A percentile compares a stretch with the other conserved stretches of the same genome.
These are phyloP conservation scores for Cucurbita argyrosperma DNA, from an alignment of 306 rosid genomes.

Conservation along the genomic window DNA sequence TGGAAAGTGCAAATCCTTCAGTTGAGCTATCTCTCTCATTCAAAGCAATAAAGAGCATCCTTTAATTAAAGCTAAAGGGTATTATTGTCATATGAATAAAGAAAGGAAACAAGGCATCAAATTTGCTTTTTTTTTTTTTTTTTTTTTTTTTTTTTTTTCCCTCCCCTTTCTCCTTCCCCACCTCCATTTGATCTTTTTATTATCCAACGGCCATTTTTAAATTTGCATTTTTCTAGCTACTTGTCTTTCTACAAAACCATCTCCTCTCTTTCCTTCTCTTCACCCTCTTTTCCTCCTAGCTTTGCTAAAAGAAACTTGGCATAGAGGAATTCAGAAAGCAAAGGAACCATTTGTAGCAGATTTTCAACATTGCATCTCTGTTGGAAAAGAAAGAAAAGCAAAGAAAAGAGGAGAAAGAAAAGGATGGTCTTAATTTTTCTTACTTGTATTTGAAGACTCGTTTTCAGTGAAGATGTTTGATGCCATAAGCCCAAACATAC, in stretches of 20 bases:
- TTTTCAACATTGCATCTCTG: slow-evolving; percentile 26
- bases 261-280: slow-evolving; percentile 10
- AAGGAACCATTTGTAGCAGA: slow-evolving; percentile 22
- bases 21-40: slow-evolving; percentile 11
- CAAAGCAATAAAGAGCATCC: slow-evolving; percentile 56
- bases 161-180: slow-evolving; percentile 34
- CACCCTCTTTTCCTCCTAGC: slow-evolving; percentile 24
- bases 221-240: slow-evolving; percentile 8
- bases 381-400: slow-evolving; percentile 28
- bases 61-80: slow-evolving; percentile 75
- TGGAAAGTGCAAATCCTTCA: slow-evolving; percentile 46
- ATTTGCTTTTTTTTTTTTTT: slow-evolving; percentile 25
- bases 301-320: slow-evolving; percentile 39
- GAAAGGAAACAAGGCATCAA: slow-evolving; percentile 32
- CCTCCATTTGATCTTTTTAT: slow-evolving; percentile 58
- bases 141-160: slow-evolving; percentile 12
- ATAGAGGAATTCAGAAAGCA: slow-evolving; percentile 25
- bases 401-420: slow-evolving; percentile 19
- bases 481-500: slow-evolving; percentile 40
- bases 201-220: slow-evolving; percentile 43
- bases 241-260: slow-evolving; percentile 16
- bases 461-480: slow-evolving; percentile 56
- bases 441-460: slow-evolving; percentile 71
- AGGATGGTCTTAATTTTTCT: slow-evolving; percentile 34
- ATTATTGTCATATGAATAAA: slow-evolving; percentile 50